Base-by-base conservation (phyloP, 169 alveolate genomes). In the Eimeria tenella region DNA sequence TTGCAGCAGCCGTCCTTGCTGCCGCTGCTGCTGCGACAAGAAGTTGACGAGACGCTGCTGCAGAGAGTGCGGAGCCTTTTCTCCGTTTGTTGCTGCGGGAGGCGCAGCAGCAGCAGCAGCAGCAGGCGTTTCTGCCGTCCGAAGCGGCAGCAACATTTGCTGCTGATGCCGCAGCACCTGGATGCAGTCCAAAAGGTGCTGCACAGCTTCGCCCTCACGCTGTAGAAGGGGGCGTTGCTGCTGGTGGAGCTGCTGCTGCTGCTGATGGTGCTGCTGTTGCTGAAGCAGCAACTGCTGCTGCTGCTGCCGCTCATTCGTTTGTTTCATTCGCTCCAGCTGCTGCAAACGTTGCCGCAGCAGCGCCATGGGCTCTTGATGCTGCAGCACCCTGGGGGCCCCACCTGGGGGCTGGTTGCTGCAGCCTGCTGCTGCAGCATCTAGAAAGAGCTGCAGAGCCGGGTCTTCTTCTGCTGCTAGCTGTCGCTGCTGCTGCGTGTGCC, bases 1-100 rank as follows among this genome's bases (percentile, higher is more conserved):
- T 73, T 81, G 89, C 73, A 81, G 89, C 73, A 81, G 89, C 56
- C 89, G 89, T n/a, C 89, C 89, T 55, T 81, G 89, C 89, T 81
- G 89, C 89, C 89, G 89, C 89, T 81, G 89, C 89, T 81, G 89
- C 73, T 81, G 89, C 21, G 89, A 81, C 58, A 81, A 62, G 55
- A 81, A 81, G 89, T 53, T 55, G n/a, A 81, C 65, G 4, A 81
- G 73, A 42, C 89, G 89, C 89, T 81, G 89, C 73, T 81, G 89
- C 89, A 81, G 74, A 60, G 89, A 55, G n/a, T 21, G 89, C 74
- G 19, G 89, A 42, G 23, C 53, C 53, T 42, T 10, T n/a, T 81
- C 74, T 56, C 74, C 74, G 17, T 55, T 31, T 81, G 73, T 73
- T 55, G 89, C 60, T 81, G 70, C 42, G 17, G 86, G 68, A 7